Evolutionary conservation across 176 grass and related monocot genomes (phyloP).

Genomic region (Carex littledalei): DNA sequence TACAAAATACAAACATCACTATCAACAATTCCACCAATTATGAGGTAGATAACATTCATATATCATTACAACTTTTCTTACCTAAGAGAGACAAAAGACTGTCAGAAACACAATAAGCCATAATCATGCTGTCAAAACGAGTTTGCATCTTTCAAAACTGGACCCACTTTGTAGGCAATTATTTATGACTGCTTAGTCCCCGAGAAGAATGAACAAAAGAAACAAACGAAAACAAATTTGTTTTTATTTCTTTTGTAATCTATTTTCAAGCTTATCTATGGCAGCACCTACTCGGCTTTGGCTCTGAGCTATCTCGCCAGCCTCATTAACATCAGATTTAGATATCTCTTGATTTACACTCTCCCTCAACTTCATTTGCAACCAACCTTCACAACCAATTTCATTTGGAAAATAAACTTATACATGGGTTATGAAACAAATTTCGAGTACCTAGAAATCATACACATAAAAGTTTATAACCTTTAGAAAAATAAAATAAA

Average conservation of each 20-base stretch:
- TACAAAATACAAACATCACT: not conserved
- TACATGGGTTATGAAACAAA: constrained; percentile 6
- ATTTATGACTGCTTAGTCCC: not conserved
- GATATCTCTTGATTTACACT: constrained; percentile 55
- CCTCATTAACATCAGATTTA: constrained; percentile 29
- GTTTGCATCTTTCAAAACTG: not conserved
- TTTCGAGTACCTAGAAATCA: not conserved
- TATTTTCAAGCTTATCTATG: constrained; percentile 70
- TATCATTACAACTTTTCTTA: not conserved
- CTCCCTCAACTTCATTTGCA: constrained; percentile 90
- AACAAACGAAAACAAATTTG: not conserved
- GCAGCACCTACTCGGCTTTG: constrained; percentile 59
- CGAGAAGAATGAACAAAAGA: not conserved
- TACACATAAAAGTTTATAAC: not conserved
- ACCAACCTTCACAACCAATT: constrained; percentile 55
- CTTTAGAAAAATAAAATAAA: not conserved
- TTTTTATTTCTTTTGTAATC: constrained; percentile 55
- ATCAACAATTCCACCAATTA: not conserved
- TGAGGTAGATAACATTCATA: not conserved
- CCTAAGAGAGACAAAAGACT: not conserved
- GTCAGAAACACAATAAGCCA: not conserved
- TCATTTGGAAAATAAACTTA: not conserved
- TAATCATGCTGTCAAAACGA: not conserved
- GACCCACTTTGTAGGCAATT: not conserved
- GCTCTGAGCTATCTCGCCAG: constrained; percentile 21